Conservation (phyloP, 106 monocot species). For the Narthecium ossifragum region DNA sequence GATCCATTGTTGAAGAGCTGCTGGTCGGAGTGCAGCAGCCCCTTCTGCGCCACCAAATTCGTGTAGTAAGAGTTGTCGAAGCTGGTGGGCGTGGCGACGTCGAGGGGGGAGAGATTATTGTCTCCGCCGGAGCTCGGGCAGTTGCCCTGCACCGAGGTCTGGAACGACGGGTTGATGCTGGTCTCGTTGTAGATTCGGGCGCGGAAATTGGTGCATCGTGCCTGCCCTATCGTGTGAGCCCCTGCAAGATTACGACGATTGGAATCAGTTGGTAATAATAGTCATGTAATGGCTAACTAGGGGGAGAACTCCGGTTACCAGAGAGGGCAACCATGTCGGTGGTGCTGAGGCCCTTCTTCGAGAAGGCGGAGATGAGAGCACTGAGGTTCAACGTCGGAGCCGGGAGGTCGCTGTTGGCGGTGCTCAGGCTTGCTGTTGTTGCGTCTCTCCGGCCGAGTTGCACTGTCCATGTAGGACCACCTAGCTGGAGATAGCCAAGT, state of each 20-base stretch:
- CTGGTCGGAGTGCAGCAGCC: conserved; percentile 30
- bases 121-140: conserved; percentile 10
- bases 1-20: conserved; percentile 11
- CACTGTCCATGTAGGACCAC: conserved; percentile 27
- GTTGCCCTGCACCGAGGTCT: background rate
- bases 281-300: background rate
- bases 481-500: background rate
- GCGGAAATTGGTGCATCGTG: conserved; percentile 22
- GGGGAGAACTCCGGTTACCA: background rate
- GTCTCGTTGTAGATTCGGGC: conserved; percentile 30
- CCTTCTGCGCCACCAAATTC: conserved; percentile 15
- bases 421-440: conserved; percentile 8
- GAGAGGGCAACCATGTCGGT: conserved; percentile 28
- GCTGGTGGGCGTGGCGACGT: background rate
- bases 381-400: conserved; percentile 5
- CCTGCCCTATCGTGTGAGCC: conserved; percentile 30
- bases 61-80: conserved; percentile 21
- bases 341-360: conserved; percentile 10
- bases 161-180: conserved; percentile 19
- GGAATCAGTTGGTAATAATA: background rate
- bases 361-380: conserved; percentile 1
- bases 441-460: conserved; percentile 27
- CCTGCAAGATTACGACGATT: conserved; percentile 4
- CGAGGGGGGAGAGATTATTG: conserved; percentile 6
- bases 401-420: conserved; percentile 11